Percentiles rank a stretch among this genome's conserved stretches.
These are phyloP conservation scores for Wickerhamomyces kurtzmanii DNA, from an alignment of 805 yeast species.

Conservation along the genomic window DNA sequence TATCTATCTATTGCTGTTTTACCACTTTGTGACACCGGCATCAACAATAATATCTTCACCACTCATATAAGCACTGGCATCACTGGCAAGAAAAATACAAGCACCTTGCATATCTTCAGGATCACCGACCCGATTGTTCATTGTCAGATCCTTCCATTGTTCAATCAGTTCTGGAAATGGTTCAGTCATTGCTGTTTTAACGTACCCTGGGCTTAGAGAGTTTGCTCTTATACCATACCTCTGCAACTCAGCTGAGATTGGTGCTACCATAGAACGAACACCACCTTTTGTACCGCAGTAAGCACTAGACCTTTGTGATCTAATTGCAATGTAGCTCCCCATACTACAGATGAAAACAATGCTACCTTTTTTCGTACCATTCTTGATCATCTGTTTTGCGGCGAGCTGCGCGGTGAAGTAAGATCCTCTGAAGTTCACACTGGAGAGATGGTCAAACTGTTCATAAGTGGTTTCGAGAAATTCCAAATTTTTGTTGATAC, in stretches of 20 bases:
- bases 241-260: constrained; percentile 3
- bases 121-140: constrained; percentile 37
- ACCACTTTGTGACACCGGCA: constrained; percentile 24
- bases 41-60: constrained; percentile 40
- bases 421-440: constrained; percentile 2
- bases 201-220: constrained; percentile 43
- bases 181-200: constrained; percentile 33
- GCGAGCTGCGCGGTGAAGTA: constrained; percentile 7
- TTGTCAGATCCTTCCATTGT: constrained; percentile 23
- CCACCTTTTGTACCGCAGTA: constrained; percentile 4
- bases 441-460: constrained; percentile 5
- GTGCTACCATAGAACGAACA: constrained; percentile 4
- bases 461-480: constrained; percentile 6
- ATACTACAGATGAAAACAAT: constrained; percentile 8
- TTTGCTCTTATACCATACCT: constrained; percentile 26
- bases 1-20: no score
- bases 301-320: constrained; percentile 3
- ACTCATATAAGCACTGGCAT: constrained; percentile 38
- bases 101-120: constrained; percentile 43
- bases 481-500: constrained; percentile 3
- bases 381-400: constrained; percentile 9
- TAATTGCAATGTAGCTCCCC: constrained; percentile 4
- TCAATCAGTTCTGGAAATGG: constrained; percentile 15
- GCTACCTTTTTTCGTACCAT: constrained; percentile 5
- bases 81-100: constrained; percentile 40